Evolutionary conservation across 768 basidiomycete genomes (phyloP).

Genomic region (Lentinus brumalis): DNA sequence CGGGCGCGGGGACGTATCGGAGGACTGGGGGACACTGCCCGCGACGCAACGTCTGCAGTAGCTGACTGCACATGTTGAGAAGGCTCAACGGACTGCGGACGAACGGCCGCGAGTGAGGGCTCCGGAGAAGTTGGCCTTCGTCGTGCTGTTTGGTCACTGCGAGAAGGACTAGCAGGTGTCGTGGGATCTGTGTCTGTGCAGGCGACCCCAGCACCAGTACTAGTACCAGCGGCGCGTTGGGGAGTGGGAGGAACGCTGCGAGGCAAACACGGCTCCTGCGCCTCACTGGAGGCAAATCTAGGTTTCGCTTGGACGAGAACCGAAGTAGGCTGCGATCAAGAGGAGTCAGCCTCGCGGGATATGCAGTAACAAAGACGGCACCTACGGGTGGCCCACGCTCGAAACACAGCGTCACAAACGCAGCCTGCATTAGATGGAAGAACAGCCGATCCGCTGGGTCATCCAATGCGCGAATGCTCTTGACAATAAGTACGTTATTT

Average conservation of each 20-base stretch:
- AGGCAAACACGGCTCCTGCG: not conserved
- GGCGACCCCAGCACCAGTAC: too few species aligned
- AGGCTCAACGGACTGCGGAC: too few species aligned
- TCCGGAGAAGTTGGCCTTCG: too few species aligned
- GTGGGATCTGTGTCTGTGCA: too few species aligned
- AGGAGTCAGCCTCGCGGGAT: too few species aligned
- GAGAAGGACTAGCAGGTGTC: too few species aligned
- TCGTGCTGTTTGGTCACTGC: too few species aligned
- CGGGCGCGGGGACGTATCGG: too few species aligned
- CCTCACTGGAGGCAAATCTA: not conserved
- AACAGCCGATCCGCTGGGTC: constrained; percentile 48
- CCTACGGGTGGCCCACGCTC: constrained; percentile 32
- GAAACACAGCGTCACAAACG: constrained; percentile 39
- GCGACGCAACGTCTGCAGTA: too few species aligned
- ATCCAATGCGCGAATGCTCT: constrained; percentile 34
- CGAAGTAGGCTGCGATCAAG: not conserved
- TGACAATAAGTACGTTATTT: constrained; percentile 8
- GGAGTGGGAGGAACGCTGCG: not conserved
- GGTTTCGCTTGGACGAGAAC: not conserved
- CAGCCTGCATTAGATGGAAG: constrained; percentile 47
- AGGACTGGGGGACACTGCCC: too few species aligned
- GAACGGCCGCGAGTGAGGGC: too few species aligned
- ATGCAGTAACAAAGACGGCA: not conserved
- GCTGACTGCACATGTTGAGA: too few species aligned
- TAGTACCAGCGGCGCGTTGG: not conserved